Percentiles rank a stretch among this genome's conserved stretches.
These are phyloP conservation scores for Blastobotrys raffinosifermentans DNA, from an alignment of 1,139 yeast species.

Conservation along the genomic window DNA sequence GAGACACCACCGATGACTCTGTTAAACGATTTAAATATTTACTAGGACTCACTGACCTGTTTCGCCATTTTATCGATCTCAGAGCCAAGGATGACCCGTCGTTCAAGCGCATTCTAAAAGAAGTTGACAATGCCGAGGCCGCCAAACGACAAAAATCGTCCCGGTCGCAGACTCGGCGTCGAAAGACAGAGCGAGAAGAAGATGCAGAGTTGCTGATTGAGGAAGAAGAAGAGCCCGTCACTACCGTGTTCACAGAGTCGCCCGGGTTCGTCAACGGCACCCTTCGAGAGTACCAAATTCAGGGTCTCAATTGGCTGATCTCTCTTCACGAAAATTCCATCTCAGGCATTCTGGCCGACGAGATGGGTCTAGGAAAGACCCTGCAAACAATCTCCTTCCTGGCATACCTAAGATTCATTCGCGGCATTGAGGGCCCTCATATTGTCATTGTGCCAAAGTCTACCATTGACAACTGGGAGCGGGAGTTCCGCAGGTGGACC, in stretches of 20 bases:
- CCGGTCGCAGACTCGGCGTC: conserved; percentile 25
- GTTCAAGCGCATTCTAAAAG: conserved; percentile 53
- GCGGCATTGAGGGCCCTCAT: conserved; percentile 79
- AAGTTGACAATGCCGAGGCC: conserved; percentile 41
- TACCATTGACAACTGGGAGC: conserved; percentile 90
- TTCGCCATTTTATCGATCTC: conserved; percentile 82
- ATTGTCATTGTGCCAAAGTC: conserved; percentile 92
- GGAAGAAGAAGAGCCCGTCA: conserved; percentile 39
- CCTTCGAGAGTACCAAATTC: conserved; percentile 58
- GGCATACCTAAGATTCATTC: conserved; percentile 77
- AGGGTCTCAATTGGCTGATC: conserved; percentile 89
- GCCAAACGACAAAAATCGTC: conserved; percentile 19
- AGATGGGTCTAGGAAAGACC: conserved; percentile 97
- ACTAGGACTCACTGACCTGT: conserved; percentile 76
- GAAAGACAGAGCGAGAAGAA: conserved; percentile 61
- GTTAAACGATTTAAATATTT: conserved; percentile 73
- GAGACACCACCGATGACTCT: conserved; percentile 19
- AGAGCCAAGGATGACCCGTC: conserved; percentile 74
- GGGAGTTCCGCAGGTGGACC: conserved; percentile 93
- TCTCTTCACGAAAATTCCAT: conserved; percentile 76
- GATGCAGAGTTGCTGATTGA: conserved; percentile 85
- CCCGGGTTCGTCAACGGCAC: conserved; percentile 52
- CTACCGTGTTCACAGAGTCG: conserved; percentile 67
- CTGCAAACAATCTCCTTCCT: conserved; percentile 87
- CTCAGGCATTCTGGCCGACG: conserved; percentile 93